Percentiles rank a stretch among this genome's conserved stretches.
These are phyloP conservation scores for Punctularia strigosozonata DNA, from an alignment of 768 basidiomycete species.

Conservation along the genomic window DNA sequence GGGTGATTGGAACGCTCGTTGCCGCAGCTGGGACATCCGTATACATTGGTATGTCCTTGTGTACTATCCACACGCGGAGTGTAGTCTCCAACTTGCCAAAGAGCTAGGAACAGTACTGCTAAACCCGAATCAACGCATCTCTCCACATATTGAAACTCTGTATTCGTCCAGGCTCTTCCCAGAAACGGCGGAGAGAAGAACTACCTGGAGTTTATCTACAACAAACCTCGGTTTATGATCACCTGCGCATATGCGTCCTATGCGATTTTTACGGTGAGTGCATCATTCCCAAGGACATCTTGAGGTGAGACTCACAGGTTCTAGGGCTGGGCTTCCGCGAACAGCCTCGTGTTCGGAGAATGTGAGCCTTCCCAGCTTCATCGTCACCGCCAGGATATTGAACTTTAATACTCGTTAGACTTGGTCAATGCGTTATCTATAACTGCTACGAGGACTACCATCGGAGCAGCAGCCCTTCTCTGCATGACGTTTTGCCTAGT, in stretches of 20 bases:
- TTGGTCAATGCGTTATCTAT: constrained; percentile 40
- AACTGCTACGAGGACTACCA: constrained; percentile 30
- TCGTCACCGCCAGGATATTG: not conserved
- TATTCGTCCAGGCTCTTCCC: constrained; percentile 42
- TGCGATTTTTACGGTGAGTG: constrained; percentile 41
- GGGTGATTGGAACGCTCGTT: constrained; percentile 55
- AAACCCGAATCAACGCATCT: not conserved
- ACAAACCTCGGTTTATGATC: constrained; percentile 45
- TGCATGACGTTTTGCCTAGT: constrained; percentile 46
- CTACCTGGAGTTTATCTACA: constrained; percentile 62
- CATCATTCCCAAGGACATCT: not conserved
- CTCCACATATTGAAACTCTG: not conserved
- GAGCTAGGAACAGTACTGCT: constrained; percentile 1
- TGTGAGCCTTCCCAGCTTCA: constrained; percentile 26
- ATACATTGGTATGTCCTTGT: constrained; percentile 63
- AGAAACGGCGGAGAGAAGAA: constrained; percentile 68
- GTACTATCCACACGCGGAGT: not conserved
- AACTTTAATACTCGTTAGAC: constrained; percentile 26
- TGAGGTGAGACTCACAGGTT: not conserved
- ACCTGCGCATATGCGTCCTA: constrained; percentile 51
- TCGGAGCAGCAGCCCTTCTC: constrained; percentile 40
- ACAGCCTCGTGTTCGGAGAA: constrained; percentile 61
- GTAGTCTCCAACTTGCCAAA: not conserved
- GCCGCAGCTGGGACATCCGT: constrained; percentile 59
- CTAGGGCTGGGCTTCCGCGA: constrained; percentile 48